phyloP scores from a whole-genome alignment of 345 rosid genomes.

The Gynandropsis gynandra region DNA sequence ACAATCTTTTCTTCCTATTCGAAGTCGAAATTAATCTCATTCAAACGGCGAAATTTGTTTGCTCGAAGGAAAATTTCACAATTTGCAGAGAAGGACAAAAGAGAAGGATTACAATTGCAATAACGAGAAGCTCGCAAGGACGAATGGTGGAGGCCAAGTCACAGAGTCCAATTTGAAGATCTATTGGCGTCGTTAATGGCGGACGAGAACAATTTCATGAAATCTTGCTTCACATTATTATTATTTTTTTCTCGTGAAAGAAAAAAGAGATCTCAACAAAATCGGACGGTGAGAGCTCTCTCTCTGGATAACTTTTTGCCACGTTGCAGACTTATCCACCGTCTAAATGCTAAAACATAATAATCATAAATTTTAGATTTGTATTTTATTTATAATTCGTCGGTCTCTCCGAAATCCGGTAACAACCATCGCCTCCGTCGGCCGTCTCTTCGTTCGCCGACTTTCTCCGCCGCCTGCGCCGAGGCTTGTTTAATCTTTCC shows the following conservation, averaged over 20 bases:
- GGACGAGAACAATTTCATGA: constrained; percentile 19
- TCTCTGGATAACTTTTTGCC: constrained; percentile 16
- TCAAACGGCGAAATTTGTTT: neutral
- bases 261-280: constrained; percentile 1
- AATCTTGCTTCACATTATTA: neutral
- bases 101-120: too few relatives aligned
- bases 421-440: too few relatives aligned
- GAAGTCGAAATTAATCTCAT: neutral
- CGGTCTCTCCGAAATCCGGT: too few relatives aligned
- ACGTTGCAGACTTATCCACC: constrained; percentile 23
- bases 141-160: neutral
- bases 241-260: neutral
- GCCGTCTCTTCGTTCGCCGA: too few relatives aligned
- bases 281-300: constrained; percentile 25
- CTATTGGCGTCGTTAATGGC: constrained; percentile 28
- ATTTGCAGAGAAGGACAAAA: neutral
- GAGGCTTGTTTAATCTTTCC: too few relatives aligned
- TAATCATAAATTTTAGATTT: too few relatives aligned
- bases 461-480: too few relatives aligned
- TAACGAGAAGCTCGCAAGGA: neutral
- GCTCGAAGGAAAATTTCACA: neutral
- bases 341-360: constrained; percentile 5
- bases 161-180: neutral
- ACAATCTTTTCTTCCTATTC: too few relatives aligned
- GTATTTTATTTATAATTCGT: too few relatives aligned